Conservation (phyloP, 163 green algal species). For the Scenedesmus sp. region DNA sequence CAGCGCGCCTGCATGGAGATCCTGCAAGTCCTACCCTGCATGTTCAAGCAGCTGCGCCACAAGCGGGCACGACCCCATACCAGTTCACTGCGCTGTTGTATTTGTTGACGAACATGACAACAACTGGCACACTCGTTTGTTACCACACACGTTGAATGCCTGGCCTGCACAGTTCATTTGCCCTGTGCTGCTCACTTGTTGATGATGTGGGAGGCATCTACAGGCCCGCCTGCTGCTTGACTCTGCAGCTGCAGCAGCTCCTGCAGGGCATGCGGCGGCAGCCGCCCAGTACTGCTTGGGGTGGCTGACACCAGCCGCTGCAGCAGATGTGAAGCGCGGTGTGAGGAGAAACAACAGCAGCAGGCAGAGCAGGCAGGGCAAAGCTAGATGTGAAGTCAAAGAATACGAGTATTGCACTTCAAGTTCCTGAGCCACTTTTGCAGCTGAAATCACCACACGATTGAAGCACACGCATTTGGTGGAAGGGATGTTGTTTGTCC, state of each 20-base stretch:
- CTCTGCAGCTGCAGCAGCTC: constrained; percentile 53
- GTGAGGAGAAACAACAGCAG: not conserved
- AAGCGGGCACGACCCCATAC: no score
- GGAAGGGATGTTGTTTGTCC: no score
- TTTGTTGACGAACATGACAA: no score
- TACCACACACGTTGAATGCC: not conserved
- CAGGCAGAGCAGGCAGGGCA: not conserved
- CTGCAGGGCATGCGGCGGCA: constrained; percentile 29
- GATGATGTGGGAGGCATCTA: constrained; percentile 1
- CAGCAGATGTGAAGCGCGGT: not conserved
- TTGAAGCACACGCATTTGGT: no score
- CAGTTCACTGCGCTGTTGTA: not conserved
- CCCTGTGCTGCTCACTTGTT: constrained; percentile 34
- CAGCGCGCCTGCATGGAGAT: no score
- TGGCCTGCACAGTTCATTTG: not conserved
- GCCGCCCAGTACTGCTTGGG: constrained; percentile 9
- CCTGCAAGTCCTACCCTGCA: no score
- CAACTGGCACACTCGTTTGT: no score
- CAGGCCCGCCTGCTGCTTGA: constrained; percentile 16
- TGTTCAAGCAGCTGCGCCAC: no score
- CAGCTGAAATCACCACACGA: no score
- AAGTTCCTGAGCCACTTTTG: no score
- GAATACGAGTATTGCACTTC: no score
- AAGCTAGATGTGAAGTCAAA: no score
- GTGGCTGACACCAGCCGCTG: not conserved